Evolutionary conservation across 1,284 basidiomycete species (phyloP), one percentile per base, ranked within the genome.

Genomic region (Ustilago hordei): DNA sequence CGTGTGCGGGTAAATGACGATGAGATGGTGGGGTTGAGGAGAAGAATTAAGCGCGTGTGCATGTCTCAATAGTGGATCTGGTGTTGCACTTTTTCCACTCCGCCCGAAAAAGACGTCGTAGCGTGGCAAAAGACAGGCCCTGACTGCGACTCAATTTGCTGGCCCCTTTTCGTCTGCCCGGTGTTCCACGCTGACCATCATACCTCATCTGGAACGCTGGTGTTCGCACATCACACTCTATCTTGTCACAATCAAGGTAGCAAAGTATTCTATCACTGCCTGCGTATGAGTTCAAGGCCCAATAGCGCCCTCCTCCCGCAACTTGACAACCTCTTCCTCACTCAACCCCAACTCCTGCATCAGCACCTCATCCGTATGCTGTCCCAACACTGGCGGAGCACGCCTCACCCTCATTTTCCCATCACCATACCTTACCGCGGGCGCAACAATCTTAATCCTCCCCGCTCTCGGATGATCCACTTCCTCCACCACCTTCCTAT

Each of bases 381-480:
- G 81, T 8, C 85, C 83, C 8, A 88, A 70, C 4, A 86, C 87
- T 0, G 84, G 84, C 31, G 84, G 82, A 4, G 81, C 65, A 17
- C 77, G 52, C 0, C 68, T 71, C 31, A 84, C 67, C 64, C 73
- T 64, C 87, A 87, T 87, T 64, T 92, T 91, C 82, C 90, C 88
- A 3, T 93, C 93, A 81, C 96, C 93, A 88, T 96, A 98, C 17
- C 90, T 89, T 41, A 97, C 94, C 0, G 95, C 91, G 3, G 95
- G 93, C 1, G 91, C 91, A 4, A 95, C 92, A 65, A 98, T 88
- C 87, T 94, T 95, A 86, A 98, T 90, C 81, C 89, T 92, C 9
- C 95, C 95, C 8, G 92, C 90, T 47, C 92, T 89, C 32, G 92
- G 91, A 67, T 82, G 85, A 52, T 92, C 89, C 31, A 93, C 88